These are phyloP conservation scores for Yamadazyma phyllophila DNA, from an alignment of 805 yeast species.

Conservation along the genomic window DNA sequence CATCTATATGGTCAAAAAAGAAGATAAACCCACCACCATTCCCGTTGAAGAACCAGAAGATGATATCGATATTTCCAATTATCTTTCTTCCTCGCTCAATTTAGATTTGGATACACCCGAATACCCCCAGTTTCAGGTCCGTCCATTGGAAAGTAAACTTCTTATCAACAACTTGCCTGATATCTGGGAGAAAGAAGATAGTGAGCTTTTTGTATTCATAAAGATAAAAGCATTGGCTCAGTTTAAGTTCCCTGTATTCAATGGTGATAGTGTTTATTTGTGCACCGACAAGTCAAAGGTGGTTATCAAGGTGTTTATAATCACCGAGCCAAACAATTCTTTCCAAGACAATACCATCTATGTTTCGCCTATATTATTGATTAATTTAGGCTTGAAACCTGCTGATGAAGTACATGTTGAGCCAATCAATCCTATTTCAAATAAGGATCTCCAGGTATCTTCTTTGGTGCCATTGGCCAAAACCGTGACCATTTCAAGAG, in stretches of 20 bases:
- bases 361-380: conserved; percentile 60
- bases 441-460: conserved; percentile 19
- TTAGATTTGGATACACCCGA: conserved; percentile 11
- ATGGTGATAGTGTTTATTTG: conserved; percentile 62
- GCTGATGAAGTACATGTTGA: conserved; percentile 18
- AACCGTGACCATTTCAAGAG: conserved; percentile 62
- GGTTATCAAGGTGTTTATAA: conserved; percentile 50
- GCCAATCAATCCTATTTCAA: conserved; percentile 7
- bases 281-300: conserved; percentile 13
- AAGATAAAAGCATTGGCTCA: conserved; percentile 49
- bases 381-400: conserved; percentile 44
- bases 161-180: conserved; percentile 22
- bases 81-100: conserved; percentile 29
- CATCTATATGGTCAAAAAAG: conserved; percentile 49
- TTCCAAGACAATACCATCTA: conserved; percentile 42
- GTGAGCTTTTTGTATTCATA: conserved; percentile 39
- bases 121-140: conserved; percentile 19
- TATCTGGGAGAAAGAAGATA: conserved; percentile 31
- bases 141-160: conserved; percentile 30
- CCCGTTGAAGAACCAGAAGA: conserved; percentile 12
- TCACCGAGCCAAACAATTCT: conserved; percentile 57
- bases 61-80: conserved; percentile 27
- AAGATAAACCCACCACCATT: neutral
- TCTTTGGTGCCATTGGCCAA: conserved; percentile 49
- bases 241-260: conserved; percentile 56